Conservation (phyloP, 192 early-diverging fungal genomes). For the Helicostylum pulchrum region DNA sequence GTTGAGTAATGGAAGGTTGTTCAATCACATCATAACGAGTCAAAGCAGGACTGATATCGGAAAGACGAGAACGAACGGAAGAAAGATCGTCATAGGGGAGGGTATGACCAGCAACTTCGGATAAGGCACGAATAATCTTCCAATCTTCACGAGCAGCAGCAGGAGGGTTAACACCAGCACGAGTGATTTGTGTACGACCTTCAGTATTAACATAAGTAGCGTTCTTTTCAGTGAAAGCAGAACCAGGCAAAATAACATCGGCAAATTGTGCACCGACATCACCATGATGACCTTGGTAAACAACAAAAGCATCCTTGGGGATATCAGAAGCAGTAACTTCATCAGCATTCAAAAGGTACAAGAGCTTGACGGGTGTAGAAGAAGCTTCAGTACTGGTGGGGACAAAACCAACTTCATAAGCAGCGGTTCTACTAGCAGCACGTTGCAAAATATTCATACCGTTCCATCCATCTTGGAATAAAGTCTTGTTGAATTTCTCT, state of each 20-base stretch:
- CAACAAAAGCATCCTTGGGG: slow-evolving; percentile 89
- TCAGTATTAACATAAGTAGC: slow-evolving; percentile 97
- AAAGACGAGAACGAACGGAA: slow-evolving; percentile 81
- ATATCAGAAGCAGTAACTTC: slow-evolving; percentile 73
- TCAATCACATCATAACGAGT: slow-evolving; percentile 69
- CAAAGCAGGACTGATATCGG: slow-evolving; percentile 82
- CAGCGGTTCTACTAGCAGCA: slow-evolving; percentile 83
- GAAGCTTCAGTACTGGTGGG: slow-evolving; percentile 48
- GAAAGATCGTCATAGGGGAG: slow-evolving; percentile 89
- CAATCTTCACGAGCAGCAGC: slow-evolving; percentile 95
- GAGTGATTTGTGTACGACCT: slow-evolving; percentile 89
- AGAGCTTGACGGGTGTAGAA: slow-evolving; percentile 54
- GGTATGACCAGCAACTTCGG: slow-evolving; percentile 80
- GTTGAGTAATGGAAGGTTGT: slow-evolving; percentile 49
- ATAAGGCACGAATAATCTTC: slow-evolving; percentile 97
- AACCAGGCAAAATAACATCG: slow-evolving; percentile 92
- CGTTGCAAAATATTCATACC: slow-evolving; percentile 90
- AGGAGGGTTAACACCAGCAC: slow-evolving; percentile 87
- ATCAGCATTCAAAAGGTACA: slow-evolving; percentile 94
- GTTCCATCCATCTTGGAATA: slow-evolving; percentile 80
- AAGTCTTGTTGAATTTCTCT: slow-evolving; percentile 58
- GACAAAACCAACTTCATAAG: slow-evolving; percentile 86
- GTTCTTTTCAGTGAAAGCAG: slow-evolving; percentile 95
- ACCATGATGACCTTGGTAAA: slow-evolving; percentile 99
- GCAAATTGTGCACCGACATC: slow-evolving; percentile 93